Evolutionary conservation across 495 filamentous ascomycete species (phyloP).

Genomic region (Chaetomium tenue): DNA sequence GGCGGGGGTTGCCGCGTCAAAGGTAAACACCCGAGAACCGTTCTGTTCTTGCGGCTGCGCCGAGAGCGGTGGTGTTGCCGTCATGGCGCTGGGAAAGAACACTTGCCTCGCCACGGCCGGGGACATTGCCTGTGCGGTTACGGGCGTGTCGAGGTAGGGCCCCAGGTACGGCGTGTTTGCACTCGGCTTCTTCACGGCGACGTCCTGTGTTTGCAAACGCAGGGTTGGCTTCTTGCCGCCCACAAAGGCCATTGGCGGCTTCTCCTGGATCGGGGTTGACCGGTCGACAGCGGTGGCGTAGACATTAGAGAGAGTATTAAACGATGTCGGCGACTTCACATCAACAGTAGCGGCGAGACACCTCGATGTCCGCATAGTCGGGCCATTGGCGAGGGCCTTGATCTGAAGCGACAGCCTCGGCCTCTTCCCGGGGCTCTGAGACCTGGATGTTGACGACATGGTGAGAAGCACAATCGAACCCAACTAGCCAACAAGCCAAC

Average conservation of each 20-base stretch:
- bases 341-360: constrained; percentile 46
- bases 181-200: constrained; percentile 27
- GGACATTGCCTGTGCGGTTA: constrained; percentile 45
- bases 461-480: neutral
- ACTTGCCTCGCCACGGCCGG: constrained; percentile 32
- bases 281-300: constrained; percentile 67
- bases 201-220: constrained; percentile 46
- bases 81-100: constrained; percentile 32
- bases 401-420: constrained; percentile 85
- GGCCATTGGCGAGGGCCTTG: constrained; percentile 37
- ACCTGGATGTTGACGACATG: constrained; percentile 38
- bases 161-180: constrained; percentile 45
- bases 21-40: constrained; percentile 41
- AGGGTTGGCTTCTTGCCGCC: constrained; percentile 39
- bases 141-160: constrained; percentile 45
- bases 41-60: constrained; percentile 44
- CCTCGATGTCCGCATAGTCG: constrained; percentile 36
- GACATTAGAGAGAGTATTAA: constrained; percentile 80
- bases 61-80: constrained; percentile 51
- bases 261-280: constrained; percentile 54
- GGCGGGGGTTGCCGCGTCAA: constrained; percentile 26
- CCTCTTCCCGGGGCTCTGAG: constrained; percentile 52
- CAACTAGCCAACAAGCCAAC: too few species aligned
- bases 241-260: constrained; percentile 42
- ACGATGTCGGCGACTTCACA: constrained; percentile 69